Evolutionary conservation across 164 flowering plant species (phyloP), one percentile per base, ranked within the genome.

Genomic region (Liquidambar formosana): DNA sequence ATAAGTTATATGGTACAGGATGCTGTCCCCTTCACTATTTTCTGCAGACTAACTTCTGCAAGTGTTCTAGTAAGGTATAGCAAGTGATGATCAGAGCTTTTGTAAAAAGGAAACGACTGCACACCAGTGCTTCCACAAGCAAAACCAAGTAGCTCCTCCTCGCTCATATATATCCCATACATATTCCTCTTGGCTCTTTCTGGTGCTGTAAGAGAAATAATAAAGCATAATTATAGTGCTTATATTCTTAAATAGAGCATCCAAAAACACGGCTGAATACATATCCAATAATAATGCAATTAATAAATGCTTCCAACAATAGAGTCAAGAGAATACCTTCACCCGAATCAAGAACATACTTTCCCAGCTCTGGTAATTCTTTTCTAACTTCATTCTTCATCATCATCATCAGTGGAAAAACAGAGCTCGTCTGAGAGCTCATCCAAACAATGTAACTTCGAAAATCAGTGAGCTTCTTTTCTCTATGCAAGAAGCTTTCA

Each of bases 401-500:
- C 71, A 57, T 64, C 61, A 5, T 52, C 56, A 52, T 68, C 79
- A 69, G 27, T 57, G 25, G 65, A 48, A 62, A 53, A 66, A 54
- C 54, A 72, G 76, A 60, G 57, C 62, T 72, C 77, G n/a, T 46
- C 53, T 23, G n/a, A 62, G 59, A 75, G 75, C 77, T 67, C 73
- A 57, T 28, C 60, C 60, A 75, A 72, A 28, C 54, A 22, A 14
- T 21, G 22, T 49, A 65, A 43, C 71, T 38, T 47, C 69, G 60
- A 57, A 58, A 59, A 48, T 47, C 43, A 58, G 11, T 33, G 57
- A 60, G 68, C 78, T 73, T 75, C 80, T 73, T n/a, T n/a, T 57
- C 60, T 8, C 33, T 63, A 73, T 61, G 62, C 56, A 73, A 83
- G 80, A 73, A 79, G 85, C 86, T 66, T 67, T 72, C 63, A 48